These are phyloP conservation scores for Ophidiomyces ophidiicola DNA, from an alignment of 2,329 filamentous ascomycete genomes.

Conservation along the genomic window DNA sequence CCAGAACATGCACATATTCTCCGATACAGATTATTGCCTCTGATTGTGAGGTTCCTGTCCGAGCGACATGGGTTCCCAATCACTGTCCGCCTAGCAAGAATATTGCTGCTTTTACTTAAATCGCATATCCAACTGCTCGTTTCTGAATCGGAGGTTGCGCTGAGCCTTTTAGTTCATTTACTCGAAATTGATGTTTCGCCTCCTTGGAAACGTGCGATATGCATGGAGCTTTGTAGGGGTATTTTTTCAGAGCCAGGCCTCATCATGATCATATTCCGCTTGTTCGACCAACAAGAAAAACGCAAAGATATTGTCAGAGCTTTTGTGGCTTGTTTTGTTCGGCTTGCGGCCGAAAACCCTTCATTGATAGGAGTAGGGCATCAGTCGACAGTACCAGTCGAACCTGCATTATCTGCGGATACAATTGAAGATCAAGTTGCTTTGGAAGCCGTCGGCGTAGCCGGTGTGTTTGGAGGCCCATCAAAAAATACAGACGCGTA, in stretches of 20 bases:
- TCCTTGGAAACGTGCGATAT: slow-evolving; percentile 76
- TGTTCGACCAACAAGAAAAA: slow-evolving; percentile 62
- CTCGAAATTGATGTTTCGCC: slow-evolving; percentile 70
- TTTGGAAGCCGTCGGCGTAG: slow-evolving; percentile 74
- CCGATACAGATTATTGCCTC: slow-evolving; percentile 65
- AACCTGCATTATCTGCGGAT: slow-evolving; percentile 45
- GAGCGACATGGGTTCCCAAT: slow-evolving; percentile 69
- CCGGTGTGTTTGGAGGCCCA: slow-evolving; percentile 70
- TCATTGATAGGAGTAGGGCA: slow-evolving; percentile 75
- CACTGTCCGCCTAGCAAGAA: slow-evolving; percentile 68
- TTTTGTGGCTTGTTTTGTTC: slow-evolving; percentile 78
- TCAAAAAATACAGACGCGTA: slow-evolving; percentile 53
- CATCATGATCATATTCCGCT: slow-evolving; percentile 63
- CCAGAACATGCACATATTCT: slow-evolving; percentile 71
- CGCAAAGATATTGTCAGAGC: slow-evolving; percentile 68
- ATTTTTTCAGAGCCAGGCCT: slow-evolving; percentile 72
- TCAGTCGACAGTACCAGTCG: slow-evolving; percentile 70
- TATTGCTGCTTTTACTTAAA: slow-evolving; percentile 69
- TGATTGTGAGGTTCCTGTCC: slow-evolving; percentile 64
- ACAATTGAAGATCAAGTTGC: slow-evolving; percentile 68
- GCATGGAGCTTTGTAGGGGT: slow-evolving; percentile 79
- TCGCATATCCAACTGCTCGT: slow-evolving; percentile 64
- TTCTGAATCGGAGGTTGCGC: slow-evolving; percentile 67
- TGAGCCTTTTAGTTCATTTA: slow-evolving; percentile 70
- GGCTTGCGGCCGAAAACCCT: slow-evolving; percentile 82